Percentiles rank a stretch among this genome's conserved stretches.
These are phyloP conservation scores for Dimargaris xerosporica DNA, from an alignment of 192 early-diverging fungal genomes.

Conservation along the genomic window DNA sequence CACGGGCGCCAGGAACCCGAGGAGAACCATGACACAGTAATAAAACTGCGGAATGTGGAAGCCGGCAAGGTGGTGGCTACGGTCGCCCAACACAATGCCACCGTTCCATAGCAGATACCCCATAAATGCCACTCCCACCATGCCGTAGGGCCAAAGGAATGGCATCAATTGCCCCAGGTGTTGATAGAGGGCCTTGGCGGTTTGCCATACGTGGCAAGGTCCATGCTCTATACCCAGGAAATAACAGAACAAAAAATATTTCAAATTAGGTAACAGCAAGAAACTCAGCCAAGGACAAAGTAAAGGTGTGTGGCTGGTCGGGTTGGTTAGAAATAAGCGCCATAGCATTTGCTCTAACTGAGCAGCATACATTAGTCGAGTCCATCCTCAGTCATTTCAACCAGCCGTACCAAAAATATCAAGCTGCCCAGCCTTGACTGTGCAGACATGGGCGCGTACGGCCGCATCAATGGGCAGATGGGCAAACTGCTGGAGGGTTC, in stretches of 20 bases:
- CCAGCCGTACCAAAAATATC: not conserved
- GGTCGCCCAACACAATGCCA: conserved; percentile 83
- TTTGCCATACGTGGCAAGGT: not conserved
- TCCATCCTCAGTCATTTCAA: too few species aligned
- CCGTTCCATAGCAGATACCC: conserved; percentile 61
- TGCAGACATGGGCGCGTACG: not conserved
- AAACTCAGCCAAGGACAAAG: too few species aligned
- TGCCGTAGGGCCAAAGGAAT: conserved; percentile 32
- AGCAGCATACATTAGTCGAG: too few species aligned
- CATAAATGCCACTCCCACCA: conserved; percentile 33
- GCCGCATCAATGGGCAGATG: not conserved
- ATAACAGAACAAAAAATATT: too few species aligned
- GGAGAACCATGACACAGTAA: conserved; percentile 60
- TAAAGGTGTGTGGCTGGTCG: too few species aligned
- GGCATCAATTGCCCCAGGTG: not conserved
- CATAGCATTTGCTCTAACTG: too few species aligned
- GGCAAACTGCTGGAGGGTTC: conserved; percentile 14
- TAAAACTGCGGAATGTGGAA: conserved; percentile 73
- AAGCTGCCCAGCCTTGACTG: not conserved
- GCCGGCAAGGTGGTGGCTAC: conserved; percentile 60
- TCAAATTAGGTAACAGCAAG: too few species aligned
- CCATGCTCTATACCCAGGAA: not conserved
- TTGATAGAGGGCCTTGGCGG: not conserved
- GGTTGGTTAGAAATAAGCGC: too few species aligned
- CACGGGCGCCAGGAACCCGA: conserved; percentile 29